A percentile compares a stretch with the other conserved stretches of the same genome.
Evolutionary conservation across 2,329 filamentous ascomycete genomes (phyloP).

Genomic region (Nigrospora osmanthi): DNA sequence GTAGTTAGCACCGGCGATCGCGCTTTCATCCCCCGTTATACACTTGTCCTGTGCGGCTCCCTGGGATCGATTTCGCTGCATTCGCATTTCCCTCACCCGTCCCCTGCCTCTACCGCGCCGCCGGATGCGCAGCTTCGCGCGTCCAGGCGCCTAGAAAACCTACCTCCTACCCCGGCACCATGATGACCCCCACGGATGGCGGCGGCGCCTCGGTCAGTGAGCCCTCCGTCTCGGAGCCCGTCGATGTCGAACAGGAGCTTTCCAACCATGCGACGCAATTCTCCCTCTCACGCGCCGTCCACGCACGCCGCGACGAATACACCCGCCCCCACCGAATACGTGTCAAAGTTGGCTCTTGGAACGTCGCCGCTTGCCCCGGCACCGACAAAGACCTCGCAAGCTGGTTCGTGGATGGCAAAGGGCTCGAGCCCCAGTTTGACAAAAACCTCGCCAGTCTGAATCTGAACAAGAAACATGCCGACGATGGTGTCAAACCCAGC

Average conservation of each 20-base stretch:
- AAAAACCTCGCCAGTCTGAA: conserved; percentile 50
- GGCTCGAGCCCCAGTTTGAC: conserved; percentile 57
- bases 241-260: conserved; percentile 24
- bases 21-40: not conserved
- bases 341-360: conserved; percentile 93
- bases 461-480: conserved; percentile 17
- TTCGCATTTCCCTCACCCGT: too few species aligned
- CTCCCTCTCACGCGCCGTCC: conserved; percentile 58
- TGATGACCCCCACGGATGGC: conserved; percentile 17
- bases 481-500: conserved; percentile 5
- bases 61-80: too few species aligned
- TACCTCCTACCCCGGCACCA: conserved; percentile 3
- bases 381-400: conserved; percentile 80
- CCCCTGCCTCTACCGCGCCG: too few species aligned
- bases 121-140: too few species aligned
- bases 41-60: too few species aligned
- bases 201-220: conserved; percentile 13
- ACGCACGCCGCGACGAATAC: conserved; percentile 72
- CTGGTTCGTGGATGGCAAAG: conserved; percentile 80
- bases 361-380: conserved; percentile 76
- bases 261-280: conserved; percentile 36
- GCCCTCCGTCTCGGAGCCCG: conserved; percentile 32
- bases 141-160: not conserved
- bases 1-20: not conserved
- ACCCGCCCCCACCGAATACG: conserved; percentile 65